Base-by-base conservation (phyloP, 768 basidiomycete species). In the Gymnopilus junonius region DNA sequence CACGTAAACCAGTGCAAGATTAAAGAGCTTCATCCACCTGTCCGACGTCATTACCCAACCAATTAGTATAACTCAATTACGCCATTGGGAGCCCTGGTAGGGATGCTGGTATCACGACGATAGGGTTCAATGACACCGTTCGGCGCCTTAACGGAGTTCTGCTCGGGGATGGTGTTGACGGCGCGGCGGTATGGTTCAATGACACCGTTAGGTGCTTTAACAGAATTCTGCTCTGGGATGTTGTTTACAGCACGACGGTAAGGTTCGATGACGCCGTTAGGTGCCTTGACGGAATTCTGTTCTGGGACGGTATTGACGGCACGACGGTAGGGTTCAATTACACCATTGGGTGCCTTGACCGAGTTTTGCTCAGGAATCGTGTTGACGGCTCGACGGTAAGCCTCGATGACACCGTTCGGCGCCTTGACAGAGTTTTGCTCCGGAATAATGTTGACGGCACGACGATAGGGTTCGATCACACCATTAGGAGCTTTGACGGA, bases 401-500 rank as follows among this genome's bases (percentile, higher is more conserved):
- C 66, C 35, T 67, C 72, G 29, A 81, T 70, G 5, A 62, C 55
- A 15, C 81, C 80, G 11, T 73, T 61, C 15, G 70, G 68, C 0
- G 82, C 71, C 58, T 75, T 79, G 37, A 76, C 73, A 0, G 80
- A 40, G 1, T 64, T 35, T 59, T 81, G 73, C 3, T 70, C 76
- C 2, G 76, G 75, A 37, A 78, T 75, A 12, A 29, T 63, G 27
- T 54, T 40, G 27, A 55, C 72, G 48, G 67, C 61, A 21, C 72
- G 64, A 43, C 48, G 63, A 59, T 59, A 66, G n/a, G 63, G 67
- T 39, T 66, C 71, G 31, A 81, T 70, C 7, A 62, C 55, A 15
- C 81, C 80, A 7, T 73, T 62, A 12, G 71, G 69, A 0, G 81
- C 72, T 48, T 75, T 80, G 20, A 77, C 74, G 10, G 74, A 55